A percentile compares a stretch with the other conserved stretches of the same genome.
phyloP scores from a whole-genome alignment of 2,329 filamentous ascomycete genomes.

The Plenodomus tracheiphilus region DNA sequence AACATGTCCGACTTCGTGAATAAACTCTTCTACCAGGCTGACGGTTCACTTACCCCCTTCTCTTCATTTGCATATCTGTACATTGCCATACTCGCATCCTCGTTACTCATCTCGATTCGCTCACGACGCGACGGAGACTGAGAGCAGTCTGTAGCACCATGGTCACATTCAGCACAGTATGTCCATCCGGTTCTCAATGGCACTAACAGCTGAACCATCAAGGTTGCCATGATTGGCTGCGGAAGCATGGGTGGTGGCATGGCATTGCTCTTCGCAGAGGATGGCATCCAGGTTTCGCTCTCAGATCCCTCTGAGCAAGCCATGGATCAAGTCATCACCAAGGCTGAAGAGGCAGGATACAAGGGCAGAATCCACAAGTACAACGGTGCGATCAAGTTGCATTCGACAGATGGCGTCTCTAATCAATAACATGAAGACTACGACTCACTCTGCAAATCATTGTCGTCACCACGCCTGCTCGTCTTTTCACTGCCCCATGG shows the following conservation, averaged over 20 bases:
- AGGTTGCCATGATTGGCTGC: slow-evolving; percentile 61
- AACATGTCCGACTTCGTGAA: slow-evolving; percentile 35
- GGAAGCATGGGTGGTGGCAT: slow-evolving; percentile 65
- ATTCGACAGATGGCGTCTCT: background rate
- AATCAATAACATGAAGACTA: slow-evolving; percentile 47
- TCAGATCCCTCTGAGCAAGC: slow-evolving; percentile 57
- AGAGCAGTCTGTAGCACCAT: slow-evolving; percentile 14
- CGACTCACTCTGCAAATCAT: slow-evolving; percentile 53
- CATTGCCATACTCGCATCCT: slow-evolving; percentile 28
- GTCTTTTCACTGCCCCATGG: slow-evolving; percentile 59
- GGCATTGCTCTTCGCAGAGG: slow-evolving; percentile 62
- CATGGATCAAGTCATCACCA: slow-evolving; percentile 50
- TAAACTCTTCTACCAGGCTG: slow-evolving; percentile 31
- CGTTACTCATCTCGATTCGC: slow-evolving; percentile 29
- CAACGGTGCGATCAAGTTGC: slow-evolving; percentile 25
- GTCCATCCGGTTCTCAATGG: slow-evolving; percentile 1
- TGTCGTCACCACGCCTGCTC: slow-evolving; percentile 55
- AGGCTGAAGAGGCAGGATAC: slow-evolving; percentile 47
- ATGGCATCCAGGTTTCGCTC: slow-evolving; percentile 58
- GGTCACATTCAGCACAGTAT: slow-evolving; percentile 30
- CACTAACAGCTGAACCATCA: slow-evolving; percentile 1
- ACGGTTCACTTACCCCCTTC: slow-evolving; percentile 35
- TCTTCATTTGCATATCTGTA: slow-evolving; percentile 36
- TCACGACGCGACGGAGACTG: slow-evolving; percentile 17
- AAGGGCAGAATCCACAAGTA: slow-evolving; percentile 45